Evolutionary conservation across 768 basidiomycete genomes (phyloP), one percentile per base, ranked within the genome.

Genomic region (Termitomyces eurrhizus): DNA sequence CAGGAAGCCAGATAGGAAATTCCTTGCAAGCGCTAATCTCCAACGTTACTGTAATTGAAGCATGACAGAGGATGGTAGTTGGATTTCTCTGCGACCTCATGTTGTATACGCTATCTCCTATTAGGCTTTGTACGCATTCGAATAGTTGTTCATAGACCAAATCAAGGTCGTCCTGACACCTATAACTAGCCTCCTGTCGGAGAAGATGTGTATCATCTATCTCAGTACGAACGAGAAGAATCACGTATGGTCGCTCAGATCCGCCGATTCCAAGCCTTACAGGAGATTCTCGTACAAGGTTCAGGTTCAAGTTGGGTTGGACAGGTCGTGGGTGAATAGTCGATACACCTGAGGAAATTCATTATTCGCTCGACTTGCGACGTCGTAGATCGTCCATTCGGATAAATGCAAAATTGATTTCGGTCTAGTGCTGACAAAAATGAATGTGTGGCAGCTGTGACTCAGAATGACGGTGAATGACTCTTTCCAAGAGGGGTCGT

Each of bases 381-480:
- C 42, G 54, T 42, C 26, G 26, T 55, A 37, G 36, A 53, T 53
- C 26, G 26, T 55, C 29, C 54, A 33, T 33, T 32, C 41, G 41
- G 41, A 44, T 41, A 55, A 41, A 55, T 55, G 54, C 14, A 41
- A 41, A 18, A 54, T 54, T 42, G 29, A 54, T 54, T 42, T 42
- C 52, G 21, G 37, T 54, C 26, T 2, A 41, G 52, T 39, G 37
- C 37, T 9, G 8, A 50, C 41, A 55, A 33, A 32, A 42, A 41
- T 54, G 18, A 51, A 51, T 21, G 18, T 55, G 54, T 55, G 54
- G 41, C 54, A 55, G 54, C 26, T 55, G 18, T 55, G 54, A 55
- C 54, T 55, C 54, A 44, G 41, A n/a, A 55, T 55, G 54, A 55
- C 54, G 5, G 1, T 42, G 41, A 55, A 54, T 54, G 53, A 54